phyloP scores from a whole-genome alignment of 2,329 filamentous ascomycete genomes.

The Fusarium solani-melongenae region DNA sequence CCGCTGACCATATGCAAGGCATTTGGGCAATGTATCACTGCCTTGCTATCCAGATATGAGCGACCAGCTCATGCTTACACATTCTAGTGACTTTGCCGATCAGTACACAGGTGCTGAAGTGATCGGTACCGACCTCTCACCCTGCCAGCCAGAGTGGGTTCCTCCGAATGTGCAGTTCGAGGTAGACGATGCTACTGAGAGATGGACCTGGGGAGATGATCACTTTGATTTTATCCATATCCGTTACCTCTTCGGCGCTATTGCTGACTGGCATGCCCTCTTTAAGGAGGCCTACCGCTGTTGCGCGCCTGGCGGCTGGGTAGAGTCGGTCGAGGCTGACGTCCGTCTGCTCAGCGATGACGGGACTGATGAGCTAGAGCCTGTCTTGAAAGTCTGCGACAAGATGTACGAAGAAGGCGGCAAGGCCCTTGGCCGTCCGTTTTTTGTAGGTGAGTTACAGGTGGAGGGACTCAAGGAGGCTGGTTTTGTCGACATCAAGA shows the following conservation, averaged over 20 bases:
- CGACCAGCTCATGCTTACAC: not conserved
- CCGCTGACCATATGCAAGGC: not conserved
- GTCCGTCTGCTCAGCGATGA: constrained; percentile 11
- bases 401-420: constrained; percentile 14
- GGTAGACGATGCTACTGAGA: constrained; percentile 12
- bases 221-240: constrained; percentile 17
- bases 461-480: constrained; percentile 15
- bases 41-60: not conserved
- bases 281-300: constrained; percentile 10
- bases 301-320: constrained; percentile 16
- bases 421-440: not conserved
- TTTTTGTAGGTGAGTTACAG: constrained; percentile 12
- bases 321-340: constrained; percentile 16
- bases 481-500: constrained; percentile 14
- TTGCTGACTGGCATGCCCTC: constrained; percentile 3
- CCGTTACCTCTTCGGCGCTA: constrained; percentile 16
- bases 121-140: constrained; percentile 12
- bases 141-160: constrained; percentile 11
- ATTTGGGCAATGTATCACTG: constrained; percentile 17
- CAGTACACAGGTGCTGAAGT: constrained; percentile 12
- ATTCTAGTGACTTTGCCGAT: constrained; percentile 12
- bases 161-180: constrained; percentile 19
- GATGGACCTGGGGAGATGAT: constrained; percentile 12
- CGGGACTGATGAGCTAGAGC: constrained; percentile 1
- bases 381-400: constrained; percentile 2